Evolutionary conservation across 2,329 filamentous ascomycete species (phyloP).

Genomic region (Clonostachys rosea): DNA sequence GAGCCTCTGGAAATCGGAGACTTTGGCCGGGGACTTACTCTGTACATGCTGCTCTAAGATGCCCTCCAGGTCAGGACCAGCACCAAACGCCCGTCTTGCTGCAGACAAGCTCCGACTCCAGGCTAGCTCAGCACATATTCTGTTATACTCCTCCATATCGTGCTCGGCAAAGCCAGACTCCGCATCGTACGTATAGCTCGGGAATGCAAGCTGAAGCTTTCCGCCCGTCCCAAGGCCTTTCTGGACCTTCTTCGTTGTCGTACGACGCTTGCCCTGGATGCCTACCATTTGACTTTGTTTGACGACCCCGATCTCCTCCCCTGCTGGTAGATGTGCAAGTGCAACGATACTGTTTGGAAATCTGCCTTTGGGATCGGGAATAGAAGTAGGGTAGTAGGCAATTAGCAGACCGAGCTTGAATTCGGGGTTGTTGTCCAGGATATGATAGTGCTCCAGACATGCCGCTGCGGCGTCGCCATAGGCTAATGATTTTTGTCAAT

Average conservation of each 20-base stretch:
- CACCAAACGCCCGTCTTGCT: slow-evolving; percentile 59
- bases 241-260: slow-evolving; percentile 22
- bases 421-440: slow-evolving; percentile 36
- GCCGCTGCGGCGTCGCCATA: slow-evolving; percentile 35
- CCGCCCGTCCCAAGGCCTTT: slow-evolving; percentile 29
- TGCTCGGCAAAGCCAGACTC: slow-evolving; percentile 67
- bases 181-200: slow-evolving; percentile 36
- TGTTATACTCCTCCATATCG: slow-evolving; percentile 64
- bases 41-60: slow-evolving; percentile 63
- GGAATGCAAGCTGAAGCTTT: slow-evolving; percentile 25
- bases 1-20: not conserved
- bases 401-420: slow-evolving; percentile 34
- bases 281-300: slow-evolving; percentile 36
- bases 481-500: slow-evolving; percentile 14
- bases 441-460: slow-evolving; percentile 38
- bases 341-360: slow-evolving; percentile 32
- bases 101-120: slow-evolving; percentile 61
- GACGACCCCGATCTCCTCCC: slow-evolving; percentile 31
- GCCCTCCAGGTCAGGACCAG: slow-evolving; percentile 57
- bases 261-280: slow-evolving; percentile 35
- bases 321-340: slow-evolving; percentile 31
- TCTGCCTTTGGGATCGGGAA: slow-evolving; percentile 33
- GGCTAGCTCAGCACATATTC: slow-evolving; percentile 58
- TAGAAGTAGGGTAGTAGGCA: slow-evolving; percentile 37
- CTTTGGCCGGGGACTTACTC: slow-evolving; percentile 18